These are phyloP conservation scores for Tetradesmus obliquus DNA, from an alignment of 139 green algal species.

Conservation along the genomic window DNA sequence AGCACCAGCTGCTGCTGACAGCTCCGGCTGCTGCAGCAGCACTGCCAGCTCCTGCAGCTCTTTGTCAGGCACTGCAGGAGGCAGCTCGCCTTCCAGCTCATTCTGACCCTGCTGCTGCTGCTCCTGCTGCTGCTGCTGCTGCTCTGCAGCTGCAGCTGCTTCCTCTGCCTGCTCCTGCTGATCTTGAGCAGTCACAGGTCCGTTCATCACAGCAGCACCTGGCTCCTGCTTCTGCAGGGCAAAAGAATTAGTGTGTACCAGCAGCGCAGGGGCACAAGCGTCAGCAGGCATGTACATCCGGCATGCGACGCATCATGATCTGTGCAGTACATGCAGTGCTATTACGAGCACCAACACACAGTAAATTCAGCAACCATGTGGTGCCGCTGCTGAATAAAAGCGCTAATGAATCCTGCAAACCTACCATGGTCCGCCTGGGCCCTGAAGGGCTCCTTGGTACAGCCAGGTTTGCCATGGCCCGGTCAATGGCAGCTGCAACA, in stretches of 20 bases:
- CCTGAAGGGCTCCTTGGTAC: background rate
- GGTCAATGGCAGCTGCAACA: background rate
- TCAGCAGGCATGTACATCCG: too few species aligned
- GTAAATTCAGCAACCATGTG: too few species aligned
- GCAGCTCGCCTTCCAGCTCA: conserved; percentile 3
- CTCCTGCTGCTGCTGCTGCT: conserved; percentile 13
- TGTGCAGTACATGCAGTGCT: background rate
- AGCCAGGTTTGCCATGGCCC: background rate
- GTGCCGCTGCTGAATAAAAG: too few species aligned
- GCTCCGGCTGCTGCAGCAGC: conserved; percentile 19
- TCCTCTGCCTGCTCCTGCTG: background rate
- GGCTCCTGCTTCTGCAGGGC: background rate
- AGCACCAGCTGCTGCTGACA: conserved; percentile 22
- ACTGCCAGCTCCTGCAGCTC: background rate
- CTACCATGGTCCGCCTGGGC: background rate
- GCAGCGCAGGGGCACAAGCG: background rate
- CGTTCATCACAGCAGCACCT: background rate
- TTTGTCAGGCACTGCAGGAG: background rate
- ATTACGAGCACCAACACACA: background rate
- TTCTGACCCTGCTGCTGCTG: background rate
- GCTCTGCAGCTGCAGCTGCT: background rate
- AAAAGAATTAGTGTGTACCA: background rate
- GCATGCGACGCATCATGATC: too few species aligned
- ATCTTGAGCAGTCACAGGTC: background rate
- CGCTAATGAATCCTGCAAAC: background rate